phyloP scores from a whole-genome alignment of 176 grass and related monocot species.

The Urochloa ruziziensis region DNA sequence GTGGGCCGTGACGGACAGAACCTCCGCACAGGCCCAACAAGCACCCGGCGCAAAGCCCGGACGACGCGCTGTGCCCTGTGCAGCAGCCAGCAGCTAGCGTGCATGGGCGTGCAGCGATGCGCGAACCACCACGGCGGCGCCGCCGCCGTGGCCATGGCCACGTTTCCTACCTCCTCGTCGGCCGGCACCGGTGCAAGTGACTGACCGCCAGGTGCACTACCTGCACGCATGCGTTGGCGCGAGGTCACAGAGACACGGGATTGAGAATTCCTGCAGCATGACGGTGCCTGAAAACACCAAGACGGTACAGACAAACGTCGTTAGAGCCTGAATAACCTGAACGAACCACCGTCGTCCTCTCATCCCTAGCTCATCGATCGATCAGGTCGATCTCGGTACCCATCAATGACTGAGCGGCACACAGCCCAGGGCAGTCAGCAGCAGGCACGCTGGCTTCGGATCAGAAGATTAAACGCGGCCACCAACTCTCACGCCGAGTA shows the following conservation, averaged over 20 bases:
- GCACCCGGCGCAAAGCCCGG: neutral
- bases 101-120: neutral
- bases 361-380: neutral
- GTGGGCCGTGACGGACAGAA: neutral
- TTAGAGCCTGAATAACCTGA: neutral
- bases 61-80: neutral
- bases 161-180: neutral
- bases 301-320: conserved; percentile 13
- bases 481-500: neutral
- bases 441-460: neutral
- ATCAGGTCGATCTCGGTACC: neutral
- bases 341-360: neutral
- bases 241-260: neutral
- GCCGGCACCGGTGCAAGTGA: too few relatives aligned
- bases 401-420: neutral
- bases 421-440: neutral
- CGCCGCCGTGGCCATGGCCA: neutral
- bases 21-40: neutral
- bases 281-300: neutral
- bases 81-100: neutral
- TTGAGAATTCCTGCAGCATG: neutral
- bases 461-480: neutral
- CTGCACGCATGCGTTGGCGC: too few relatives aligned
- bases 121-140: neutral
- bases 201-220: too few relatives aligned